Base-by-base conservation (phyloP, 139 green algal species). In the Chlorella sp. region DNA sequence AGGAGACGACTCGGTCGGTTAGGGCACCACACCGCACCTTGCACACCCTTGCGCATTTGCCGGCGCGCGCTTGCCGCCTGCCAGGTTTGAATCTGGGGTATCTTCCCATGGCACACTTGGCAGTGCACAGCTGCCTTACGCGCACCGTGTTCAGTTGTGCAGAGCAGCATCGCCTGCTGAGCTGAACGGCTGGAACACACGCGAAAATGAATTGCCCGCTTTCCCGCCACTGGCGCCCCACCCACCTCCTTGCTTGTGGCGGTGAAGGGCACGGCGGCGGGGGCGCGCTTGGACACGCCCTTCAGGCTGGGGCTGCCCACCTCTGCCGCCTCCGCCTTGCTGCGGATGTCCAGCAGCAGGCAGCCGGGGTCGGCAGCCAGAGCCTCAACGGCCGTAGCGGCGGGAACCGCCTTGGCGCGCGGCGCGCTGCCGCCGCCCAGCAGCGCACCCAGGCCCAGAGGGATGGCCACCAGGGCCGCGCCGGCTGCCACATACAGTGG, bases 261-360 rank as follows among this genome's bases (percentile, higher is more conserved):
- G 0, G 75, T 68, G 17, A 88, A 90, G 32, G 89, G 87, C 17
- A 90, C 16, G 28, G 41, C 41, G 34, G 78, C 63, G 7, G 69
- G 67, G 26, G n/a, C 73, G 36, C 75, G 85, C 63, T 81, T 87
- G 70, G 85, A 85, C 4, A 86, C n/a, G 65, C 71, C 70, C 34
- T 36, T 81, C 32, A 93, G 65, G 84, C 92, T 88, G 51, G 90
- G 90, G 25, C 39, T 80, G 41, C 90, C 90, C 6, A 51, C 26
- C 26, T 62, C 72, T 56, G 88, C 91, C 13, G 84, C 41, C 32
- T 92, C 89, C 51, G 69, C 51, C 70, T 86, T 86, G 72, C 34
- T 86, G 60, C 90, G 83, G 47, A 93, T 85, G 71, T 93, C 90
- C 20, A 93, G 18, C 60, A 82, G 76, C 26, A 82, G n/a, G 76